Base-by-base conservation (phyloP, 345 rosid genomes). In the Durio zibethinus region DNA sequence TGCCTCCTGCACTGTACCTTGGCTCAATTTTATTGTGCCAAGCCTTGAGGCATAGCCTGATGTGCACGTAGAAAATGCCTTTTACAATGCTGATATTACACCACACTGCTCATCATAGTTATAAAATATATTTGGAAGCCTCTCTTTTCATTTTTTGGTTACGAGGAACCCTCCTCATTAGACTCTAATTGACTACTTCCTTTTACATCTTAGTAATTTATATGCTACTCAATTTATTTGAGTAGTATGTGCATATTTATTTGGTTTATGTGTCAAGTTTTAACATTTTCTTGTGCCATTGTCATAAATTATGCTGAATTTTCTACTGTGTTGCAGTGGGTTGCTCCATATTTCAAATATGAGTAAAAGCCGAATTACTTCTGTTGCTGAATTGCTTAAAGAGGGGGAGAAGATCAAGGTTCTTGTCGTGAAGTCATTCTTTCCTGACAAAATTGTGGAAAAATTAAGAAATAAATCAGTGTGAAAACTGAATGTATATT, bases 291-390 rank as follows among this genome's bases (percentile, higher is more conserved):
- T 42, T 75, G 10, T 8, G 8, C 21, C 43, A 35, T 2, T 1
- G 29, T 63, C 66, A 61, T 50, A 9, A 60, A 76, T 48, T 71
- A 43, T 75, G 66, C 62, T 82, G 23, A 80, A 31, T 10, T 62
- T 79, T 65, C 15, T 4, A 27, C 43, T 66, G 18, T 54, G 31
- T 83, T 81, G 56, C 89, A 93, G 99, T 77, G 97, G 99, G 72
- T 85, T 95, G 86, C 85, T 95, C 78, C 99, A 95, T 84, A 90
- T 93, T 74, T 93, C 99, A 56, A 93, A 92, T 78, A 88, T 93
- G 71, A 86, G 91, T 47, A 82, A 80, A 45, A 66, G 64, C 59
- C 87, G 89, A 47, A 76, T 95, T 73, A 80, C 85, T 77, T 83
- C 93, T 25, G 90, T 93, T 14, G 78, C 75, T 21, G 93, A 95